Evolutionary conservation across 345 rosid species (phyloP), one percentile per base, ranked within the genome.

Genomic region (Boechera stricta): DNA sequence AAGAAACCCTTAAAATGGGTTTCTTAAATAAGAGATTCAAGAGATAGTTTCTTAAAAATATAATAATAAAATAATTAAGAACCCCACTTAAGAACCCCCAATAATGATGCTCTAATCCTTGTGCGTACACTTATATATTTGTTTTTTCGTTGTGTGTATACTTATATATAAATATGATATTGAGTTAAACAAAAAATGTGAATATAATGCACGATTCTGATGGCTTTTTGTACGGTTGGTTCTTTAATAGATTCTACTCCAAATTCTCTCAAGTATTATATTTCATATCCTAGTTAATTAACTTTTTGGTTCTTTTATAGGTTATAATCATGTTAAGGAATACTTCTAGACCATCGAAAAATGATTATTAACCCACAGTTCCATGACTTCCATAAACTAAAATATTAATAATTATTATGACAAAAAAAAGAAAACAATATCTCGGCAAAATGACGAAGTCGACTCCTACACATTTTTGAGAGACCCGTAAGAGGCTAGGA

Each of bases 261-360:
- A 4, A 60, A 60, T 36, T 16, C 65, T 36, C 65, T 60, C 28
- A 36, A 28, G 7, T 59, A 35, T 36, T 59, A n/a, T n/a, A 58
- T 58, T 35, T 9, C 44, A n/a, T 33, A 10, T 32, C 6, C 24
- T 6, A 26, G 58, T 54, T 24, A 24, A 5, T 9, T 24, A 54
- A 11, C 58, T 29, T 28, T 55, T 29, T 29, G 16, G 36, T 54
- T 54, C 8, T 11, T 28, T 54, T 10, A 26, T 55, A 28, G 1
- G 39, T 56, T 56, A 31, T 55, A 28, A 28, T 2, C 16, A 54
- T 28, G 36, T 2, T 12, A 55, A 28, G 16, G 36, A 55, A 29
- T 2, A 55, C 18, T 28, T 55, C 5, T 28, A 28, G 18, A 13
- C 16, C 9, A 11, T 5, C 16, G 59, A 5, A 15, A 29, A 31